Conservation (phyloP, 306 rosid genomes). For the Sphenostylis stenocarpa region DNA sequence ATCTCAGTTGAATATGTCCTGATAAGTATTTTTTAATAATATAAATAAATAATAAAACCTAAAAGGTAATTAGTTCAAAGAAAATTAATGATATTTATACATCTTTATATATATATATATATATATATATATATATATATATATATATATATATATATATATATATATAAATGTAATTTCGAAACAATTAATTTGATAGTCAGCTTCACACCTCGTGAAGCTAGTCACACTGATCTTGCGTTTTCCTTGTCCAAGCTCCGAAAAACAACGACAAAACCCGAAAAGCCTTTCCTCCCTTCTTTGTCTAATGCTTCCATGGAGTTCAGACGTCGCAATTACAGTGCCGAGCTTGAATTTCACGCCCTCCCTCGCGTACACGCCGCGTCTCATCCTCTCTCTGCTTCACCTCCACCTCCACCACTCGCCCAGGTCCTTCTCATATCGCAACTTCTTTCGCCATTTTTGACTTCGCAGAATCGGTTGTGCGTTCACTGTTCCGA, state of each 20-base stretch:
- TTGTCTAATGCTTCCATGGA: constrained; percentile 53
- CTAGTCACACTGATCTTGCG: neutral
- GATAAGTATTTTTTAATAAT: no score
- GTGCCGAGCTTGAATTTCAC: constrained; percentile 52
- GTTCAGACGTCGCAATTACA: constrained; percentile 80
- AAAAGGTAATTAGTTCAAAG: no score
- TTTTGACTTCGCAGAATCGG: no score
- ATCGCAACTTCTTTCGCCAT: no score
- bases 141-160: no score
- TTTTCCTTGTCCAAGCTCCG: neutral
- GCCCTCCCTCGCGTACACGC: constrained; percentile 63
- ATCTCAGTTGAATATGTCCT: no score
- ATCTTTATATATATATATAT: no score
- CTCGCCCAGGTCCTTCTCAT: constrained; percentile 50
- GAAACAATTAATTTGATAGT: neutral
- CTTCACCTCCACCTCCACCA: constrained; percentile 36
- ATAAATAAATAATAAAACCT: no score
- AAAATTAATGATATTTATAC: no score
- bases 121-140: no score
- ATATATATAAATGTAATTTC: neutral
- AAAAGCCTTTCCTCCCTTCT: neutral
- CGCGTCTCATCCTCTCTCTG: constrained; percentile 59
- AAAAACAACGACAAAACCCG: neutral
- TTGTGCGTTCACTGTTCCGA: neutral
- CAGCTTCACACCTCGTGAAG: no score